phyloP scores from a whole-genome alignment of 1,139 yeast genomes.

The Candida glucosophila region DNA sequence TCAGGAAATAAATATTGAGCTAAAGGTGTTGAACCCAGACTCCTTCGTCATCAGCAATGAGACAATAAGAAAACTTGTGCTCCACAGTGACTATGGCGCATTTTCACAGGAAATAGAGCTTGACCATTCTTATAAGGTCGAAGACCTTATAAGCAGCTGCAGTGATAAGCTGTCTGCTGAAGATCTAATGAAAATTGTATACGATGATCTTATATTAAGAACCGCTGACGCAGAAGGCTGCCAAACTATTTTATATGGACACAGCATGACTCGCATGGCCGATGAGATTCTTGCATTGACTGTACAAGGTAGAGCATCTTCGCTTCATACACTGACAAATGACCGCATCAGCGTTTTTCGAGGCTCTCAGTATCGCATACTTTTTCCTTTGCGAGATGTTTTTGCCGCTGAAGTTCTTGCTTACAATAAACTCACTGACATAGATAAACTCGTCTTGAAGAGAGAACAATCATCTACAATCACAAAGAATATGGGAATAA shows the following conservation, averaged over 20 bases:
- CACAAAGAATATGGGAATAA: constrained; percentile 67
- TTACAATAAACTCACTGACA: constrained; percentile 32
- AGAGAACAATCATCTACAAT: constrained; percentile 25
- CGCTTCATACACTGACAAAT: constrained; percentile 45
- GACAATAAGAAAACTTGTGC: constrained; percentile 17
- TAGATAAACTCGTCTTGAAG: constrained; percentile 13
- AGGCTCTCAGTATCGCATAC: constrained; percentile 27
- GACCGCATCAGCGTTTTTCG: constrained; percentile 27
- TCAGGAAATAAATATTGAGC: constrained; percentile 15
- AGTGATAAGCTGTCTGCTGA: constrained; percentile 53
- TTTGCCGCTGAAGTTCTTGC: constrained; percentile 56
- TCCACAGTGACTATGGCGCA: constrained; percentile 21
- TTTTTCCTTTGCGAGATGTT: constrained; percentile 73
- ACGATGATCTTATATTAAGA: constrained; percentile 37
- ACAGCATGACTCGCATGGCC: constrained; percentile 78
- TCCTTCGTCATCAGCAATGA: constrained; percentile 21
- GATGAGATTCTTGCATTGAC: constrained; percentile 70
- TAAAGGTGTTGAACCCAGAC: constrained; percentile 29
- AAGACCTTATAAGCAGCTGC: constrained; percentile 20
- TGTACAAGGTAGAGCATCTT: constrained; percentile 84
- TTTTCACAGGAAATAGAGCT: constrained; percentile 7
- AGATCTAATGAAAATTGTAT: constrained; percentile 48
- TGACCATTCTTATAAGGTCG: constrained; percentile 8
- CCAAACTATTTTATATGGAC: constrained; percentile 59
- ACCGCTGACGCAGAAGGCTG: constrained; percentile 40